These are phyloP conservation scores for Trichoderma sp. DNA, from an alignment of 2,329 filamentous ascomycete species.

Conservation along the genomic window DNA sequence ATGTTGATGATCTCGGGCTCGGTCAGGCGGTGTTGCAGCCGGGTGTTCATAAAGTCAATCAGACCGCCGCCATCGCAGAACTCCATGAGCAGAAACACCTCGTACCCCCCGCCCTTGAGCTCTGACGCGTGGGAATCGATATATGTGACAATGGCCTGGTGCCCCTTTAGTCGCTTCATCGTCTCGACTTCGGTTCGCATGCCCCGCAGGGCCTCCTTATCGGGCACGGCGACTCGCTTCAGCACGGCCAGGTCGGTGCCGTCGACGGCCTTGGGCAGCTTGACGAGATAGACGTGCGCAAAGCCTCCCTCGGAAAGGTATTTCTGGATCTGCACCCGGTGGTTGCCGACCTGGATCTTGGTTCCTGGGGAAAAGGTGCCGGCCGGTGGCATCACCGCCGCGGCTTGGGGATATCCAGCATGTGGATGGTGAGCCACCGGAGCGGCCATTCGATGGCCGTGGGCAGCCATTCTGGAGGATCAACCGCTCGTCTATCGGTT, in stretches of 20 bases:
- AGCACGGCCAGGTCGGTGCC: conserved; percentile 82
- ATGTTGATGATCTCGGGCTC: conserved; percentile 98
- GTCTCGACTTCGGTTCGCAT: conserved; percentile 99
- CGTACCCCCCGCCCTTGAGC: conserved; percentile 88
- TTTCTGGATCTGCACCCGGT: conserved; percentile 92
- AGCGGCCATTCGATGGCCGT: conserved; percentile 42
- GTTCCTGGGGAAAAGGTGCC: conserved; percentile 93
- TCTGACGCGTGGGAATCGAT: conserved; percentile 98
- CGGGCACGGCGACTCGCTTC: conserved; percentile 94
- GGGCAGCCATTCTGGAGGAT: conserved; percentile 41
- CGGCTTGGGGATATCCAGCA: conserved; percentile 50
- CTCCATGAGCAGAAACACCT: conserved; percentile 98
- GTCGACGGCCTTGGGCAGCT: conserved; percentile 74
- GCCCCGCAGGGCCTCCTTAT: conserved; percentile 89
- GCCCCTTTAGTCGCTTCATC: conserved; percentile 98
- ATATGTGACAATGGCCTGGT: conserved; percentile 95
- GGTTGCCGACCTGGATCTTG: conserved; percentile 92
- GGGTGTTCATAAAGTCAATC: conserved; percentile 99
- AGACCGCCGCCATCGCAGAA: conserved; percentile 92
- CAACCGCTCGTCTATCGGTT: conserved; percentile 11
- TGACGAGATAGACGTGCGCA: conserved; percentile 96
- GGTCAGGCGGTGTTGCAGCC: conserved; percentile 91
- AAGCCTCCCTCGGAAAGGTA: conserved; percentile 98
- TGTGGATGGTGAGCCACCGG: conserved; percentile 45
- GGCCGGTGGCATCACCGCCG: conserved; percentile 58